phyloP scores from a whole-genome alignment of 192 early-diverging fungal species.

The Podila minutissima region DNA sequence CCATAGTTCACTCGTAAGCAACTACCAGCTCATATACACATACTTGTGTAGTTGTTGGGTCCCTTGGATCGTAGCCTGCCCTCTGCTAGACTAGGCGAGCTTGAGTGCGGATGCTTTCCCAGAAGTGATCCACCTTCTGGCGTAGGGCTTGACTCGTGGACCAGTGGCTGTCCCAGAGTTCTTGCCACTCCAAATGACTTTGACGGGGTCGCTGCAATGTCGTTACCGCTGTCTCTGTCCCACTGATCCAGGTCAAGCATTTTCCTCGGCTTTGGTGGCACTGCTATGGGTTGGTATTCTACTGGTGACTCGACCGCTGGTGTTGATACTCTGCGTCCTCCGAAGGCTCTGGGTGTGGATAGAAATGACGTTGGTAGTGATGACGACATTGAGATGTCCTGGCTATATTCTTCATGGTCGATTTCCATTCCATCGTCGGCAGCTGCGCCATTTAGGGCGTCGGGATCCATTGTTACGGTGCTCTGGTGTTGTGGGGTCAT shows the following conservation, averaged over 20 bases:
- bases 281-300: not conserved
- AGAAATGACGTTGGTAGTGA: constrained; percentile 36
- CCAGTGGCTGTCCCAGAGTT: not conserved
- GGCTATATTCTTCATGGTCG: constrained; percentile 15
- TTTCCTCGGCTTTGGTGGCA: constrained; percentile 11
- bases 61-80: constrained; percentile 25
- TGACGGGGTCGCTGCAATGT: constrained; percentile 27
- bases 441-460: not conserved
- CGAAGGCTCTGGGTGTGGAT: not conserved
- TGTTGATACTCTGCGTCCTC: constrained; percentile 18
- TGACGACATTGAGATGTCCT: constrained; percentile 24
- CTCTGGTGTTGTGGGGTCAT: not conserved
- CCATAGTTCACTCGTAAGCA: not conserved
- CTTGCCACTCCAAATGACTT: constrained; percentile 2
- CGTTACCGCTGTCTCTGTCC: constrained; percentile 21
- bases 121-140: constrained; percentile 28
- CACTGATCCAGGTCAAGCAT: constrained; percentile 4
- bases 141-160: constrained; percentile 19
- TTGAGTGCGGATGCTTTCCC: constrained; percentile 42
- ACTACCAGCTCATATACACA: not conserved
- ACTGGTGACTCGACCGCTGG: not conserved
- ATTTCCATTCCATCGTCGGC: constrained; percentile 17
- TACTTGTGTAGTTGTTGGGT: constrained; percentile 10
- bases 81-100: constrained; percentile 29
- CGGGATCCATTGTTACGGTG: not conserved